These are phyloP conservation scores for Cyberlindnera euphorbiiphila DNA, from an alignment of 805 yeast genomes.

Conservation along the genomic window DNA sequence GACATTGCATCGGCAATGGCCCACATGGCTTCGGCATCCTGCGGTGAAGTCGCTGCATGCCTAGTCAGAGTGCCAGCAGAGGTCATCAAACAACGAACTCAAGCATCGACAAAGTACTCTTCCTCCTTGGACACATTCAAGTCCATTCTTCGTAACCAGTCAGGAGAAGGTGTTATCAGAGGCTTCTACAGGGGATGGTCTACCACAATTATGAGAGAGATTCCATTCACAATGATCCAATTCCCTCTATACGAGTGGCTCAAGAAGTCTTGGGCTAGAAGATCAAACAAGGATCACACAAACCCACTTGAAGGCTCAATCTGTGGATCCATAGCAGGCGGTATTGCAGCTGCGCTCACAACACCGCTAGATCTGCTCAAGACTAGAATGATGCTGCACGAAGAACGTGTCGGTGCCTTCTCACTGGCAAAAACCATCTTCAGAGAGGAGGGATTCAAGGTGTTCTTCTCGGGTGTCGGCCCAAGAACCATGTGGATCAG, in stretches of 20 bases:
- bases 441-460: constrained; percentile 69
- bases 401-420: constrained; percentile 42
- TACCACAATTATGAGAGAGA: constrained; percentile 89
- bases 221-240: constrained; percentile 94
- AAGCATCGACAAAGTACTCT: constrained; percentile 51
- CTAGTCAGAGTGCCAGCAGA: constrained; percentile 95
- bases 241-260: constrained; percentile 89
- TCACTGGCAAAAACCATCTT: constrained; percentile 48
- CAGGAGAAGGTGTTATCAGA: constrained; percentile 72
- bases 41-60: constrained; percentile 93
- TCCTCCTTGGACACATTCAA: constrained; percentile 73
- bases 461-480: constrained; percentile 81
- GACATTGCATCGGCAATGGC: constrained; percentile 37
- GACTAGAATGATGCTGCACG: constrained; percentile 79
- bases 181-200: constrained; percentile 93
- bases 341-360: constrained; percentile 74
- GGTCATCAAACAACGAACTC: constrained; percentile 92
- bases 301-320: constrained; percentile 75
- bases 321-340: constrained; percentile 82
- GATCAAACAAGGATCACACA: constrained; percentile 35
- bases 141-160: constrained; percentile 53
- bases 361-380: constrained; percentile 79
- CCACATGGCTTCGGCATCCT: constrained; percentile 85
- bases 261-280: constrained; percentile 53
- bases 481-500: constrained; percentile 98